Base-by-base conservation (phyloP, 179 eudicot species). In the Kewa caespitosa region DNA sequence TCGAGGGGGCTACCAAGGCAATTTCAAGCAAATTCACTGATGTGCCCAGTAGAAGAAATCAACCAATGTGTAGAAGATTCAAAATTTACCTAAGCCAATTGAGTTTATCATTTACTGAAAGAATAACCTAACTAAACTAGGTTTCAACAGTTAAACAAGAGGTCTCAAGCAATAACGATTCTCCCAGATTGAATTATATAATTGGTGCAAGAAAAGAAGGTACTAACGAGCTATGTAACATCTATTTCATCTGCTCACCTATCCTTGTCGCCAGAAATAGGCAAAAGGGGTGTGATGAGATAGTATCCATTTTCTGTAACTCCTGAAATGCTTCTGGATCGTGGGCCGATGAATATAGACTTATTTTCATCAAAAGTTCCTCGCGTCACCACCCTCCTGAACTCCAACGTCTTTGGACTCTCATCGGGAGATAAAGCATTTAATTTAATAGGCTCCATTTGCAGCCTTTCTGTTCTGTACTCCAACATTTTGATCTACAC, bases 241-340 rank as follows among this genome's bases (percentile, higher is more conserved):
- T 32, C 74, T 38, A 28, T 25, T 42, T 71, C 66, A 39, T 68
- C 57, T 28, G 72, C 87, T 70, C 78, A 94, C 98, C 97, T 92
- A 60, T 86, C 85, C 52, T 87, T 79, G 80, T 87, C 84, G 65
- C 81, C 79, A 52, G 89, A 79, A 55, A 89, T 71, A 42, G 97
- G 95, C 82, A 85, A 73, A 78, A 95, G 91, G 31, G 99, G 97
- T 34, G 97, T 90, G 71, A 95, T 86, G 38, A 95, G 38, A 67
- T 81, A 95, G 85, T 92, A 95, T 65, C 99, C 99, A 81, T 92
- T 95, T 78, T 91, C 97, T 72, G 99, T 95, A 70, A 95, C 91
- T 76, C 99, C 99, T 5, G 99, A 95, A 69, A 95, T 95, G 82
- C 99, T 95, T 84, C 97, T 90, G 38, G 97, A 95, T 46, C 99